Evolutionary conservation across 2,329 filamentous ascomycete genomes (phyloP).

Genomic region (Penicillium sp.): DNA sequence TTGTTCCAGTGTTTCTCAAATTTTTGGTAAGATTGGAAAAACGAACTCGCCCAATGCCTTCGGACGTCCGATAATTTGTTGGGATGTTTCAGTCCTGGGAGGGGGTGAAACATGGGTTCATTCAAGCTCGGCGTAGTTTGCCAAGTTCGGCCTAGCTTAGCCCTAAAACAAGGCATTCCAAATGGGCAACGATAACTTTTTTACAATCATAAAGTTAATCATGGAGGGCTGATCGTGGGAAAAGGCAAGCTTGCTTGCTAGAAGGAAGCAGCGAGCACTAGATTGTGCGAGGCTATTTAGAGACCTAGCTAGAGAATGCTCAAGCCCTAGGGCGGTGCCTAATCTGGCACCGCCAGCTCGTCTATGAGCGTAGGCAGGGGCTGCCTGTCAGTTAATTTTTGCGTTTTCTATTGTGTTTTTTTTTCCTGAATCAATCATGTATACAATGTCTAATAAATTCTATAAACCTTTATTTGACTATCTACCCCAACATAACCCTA

Average conservation of each 20-base stretch:
- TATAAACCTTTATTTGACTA: background rate
- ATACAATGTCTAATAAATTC: background rate
- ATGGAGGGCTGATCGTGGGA: no score
- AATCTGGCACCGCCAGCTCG: no score
- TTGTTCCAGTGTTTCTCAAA: background rate
- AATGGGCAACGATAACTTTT: background rate
- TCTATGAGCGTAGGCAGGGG: no score
- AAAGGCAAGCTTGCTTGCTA: no score
- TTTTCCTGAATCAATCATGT: background rate
- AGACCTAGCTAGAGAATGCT: no score
- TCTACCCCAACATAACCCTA: background rate
- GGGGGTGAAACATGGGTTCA: background rate
- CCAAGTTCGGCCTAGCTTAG: background rate
- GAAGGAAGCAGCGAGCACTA: no score
- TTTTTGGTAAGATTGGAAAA: background rate
- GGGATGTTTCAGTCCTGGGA: no score
- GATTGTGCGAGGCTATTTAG: no score
- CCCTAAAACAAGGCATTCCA: background rate
- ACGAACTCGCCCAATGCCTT: background rate
- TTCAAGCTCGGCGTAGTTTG: background rate
- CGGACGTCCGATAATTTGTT: background rate
- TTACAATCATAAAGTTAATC: no score
- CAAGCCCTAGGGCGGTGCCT: no score
- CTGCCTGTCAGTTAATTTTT: no score
- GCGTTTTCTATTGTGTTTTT: background rate